Base-by-base conservation (phyloP, 140 eudicot species). In the Cichorium intybus region DNA sequence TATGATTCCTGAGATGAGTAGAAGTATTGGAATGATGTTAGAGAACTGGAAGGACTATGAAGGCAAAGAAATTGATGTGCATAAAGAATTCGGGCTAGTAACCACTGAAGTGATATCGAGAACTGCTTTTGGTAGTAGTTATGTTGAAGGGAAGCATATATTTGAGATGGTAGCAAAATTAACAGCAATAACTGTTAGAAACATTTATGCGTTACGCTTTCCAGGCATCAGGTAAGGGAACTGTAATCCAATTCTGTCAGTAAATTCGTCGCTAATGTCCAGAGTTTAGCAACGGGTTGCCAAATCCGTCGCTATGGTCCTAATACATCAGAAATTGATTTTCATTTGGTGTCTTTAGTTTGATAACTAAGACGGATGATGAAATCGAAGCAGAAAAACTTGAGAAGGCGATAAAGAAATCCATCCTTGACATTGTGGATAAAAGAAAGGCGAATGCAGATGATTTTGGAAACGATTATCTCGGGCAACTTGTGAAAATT, bases 61-160 rank as follows among this genome's bases (percentile, higher is more conserved):
- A 55, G 87, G 85, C 2, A 56, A 75, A 45, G 87, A 85, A 62
- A 75, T 81, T 17, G 87, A 85, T n/a, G 79, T 85, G 55, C 77
- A 62, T 45, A 72, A 75, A 56, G 92, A 78, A 55, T 81, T 81
- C 16, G 79, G 63, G 37, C 8, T 62, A 0, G 75, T 79, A 48
- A 81, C 87, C 23, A 75, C 92, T 10, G 85, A 81, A 56, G 92
- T 85, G 68, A 84, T 84, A 43, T 84, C 87, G 1, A 80, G 80
- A 48, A 84, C 90, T 5, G 87, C 90, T 48, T 84, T 84, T 66
- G 82, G 87, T 21, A 74, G 82, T 51, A 81, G 84, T 68, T 78
- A 70, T 29, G 41, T 73, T 15, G 82, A 84, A 60, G 90, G 84
- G 21, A 80, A 78, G 60, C 81, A 81, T 76, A 81, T 84, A 62